Percentiles rank a stretch among this genome's conserved stretches.
Evolutionary conservation across 2,329 filamentous ascomycete genomes (phyloP).

Genomic region (Monilinia aucupariae): DNA sequence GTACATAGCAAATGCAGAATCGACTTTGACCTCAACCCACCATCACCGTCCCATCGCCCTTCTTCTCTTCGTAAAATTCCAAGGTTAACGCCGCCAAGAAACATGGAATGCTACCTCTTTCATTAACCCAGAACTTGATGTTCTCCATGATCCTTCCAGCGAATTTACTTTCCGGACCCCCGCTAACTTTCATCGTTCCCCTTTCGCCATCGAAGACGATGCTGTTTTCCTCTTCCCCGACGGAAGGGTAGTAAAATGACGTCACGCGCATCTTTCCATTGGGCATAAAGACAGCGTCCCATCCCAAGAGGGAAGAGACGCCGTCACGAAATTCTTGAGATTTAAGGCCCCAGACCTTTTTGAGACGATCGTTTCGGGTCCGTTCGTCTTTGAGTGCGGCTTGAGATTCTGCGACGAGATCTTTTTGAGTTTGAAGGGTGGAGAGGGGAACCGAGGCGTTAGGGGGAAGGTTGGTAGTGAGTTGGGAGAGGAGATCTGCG

Average conservation of each 20-base stretch:
- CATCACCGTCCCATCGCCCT: conserved; percentile 30
- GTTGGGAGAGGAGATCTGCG: conserved; percentile 68
- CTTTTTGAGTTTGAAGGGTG: conserved; percentile 67
- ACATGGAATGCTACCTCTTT: conserved; percentile 87
- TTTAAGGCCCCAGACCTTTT: conserved; percentile 88
- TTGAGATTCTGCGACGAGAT: conserved; percentile 68
- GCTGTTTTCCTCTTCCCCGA: conserved; percentile 58
- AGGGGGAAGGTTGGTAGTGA: conserved; percentile 44
- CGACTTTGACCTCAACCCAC: not conserved
- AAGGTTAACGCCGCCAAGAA: conserved; percentile 86
- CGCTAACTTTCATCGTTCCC: conserved; percentile 96
- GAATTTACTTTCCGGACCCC: conserved; percentile 81
- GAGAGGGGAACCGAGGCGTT: conserved; percentile 60
- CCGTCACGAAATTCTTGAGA: conserved; percentile 93
- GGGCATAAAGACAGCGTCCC: conserved; percentile 93
- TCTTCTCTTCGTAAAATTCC: conserved; percentile 76
- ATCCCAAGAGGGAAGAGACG: conserved; percentile 85
- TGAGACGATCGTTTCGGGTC: conserved; percentile 79
- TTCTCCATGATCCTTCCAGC: conserved; percentile 77
- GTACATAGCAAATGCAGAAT: not conserved
- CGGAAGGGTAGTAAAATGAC: conserved; percentile 71
- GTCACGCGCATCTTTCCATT: conserved; percentile 94
- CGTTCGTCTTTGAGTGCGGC: conserved; percentile 66
- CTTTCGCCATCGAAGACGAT: conserved; percentile 88
- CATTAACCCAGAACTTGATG: conserved; percentile 94